phyloP scores from a whole-genome alignment of 1,284 basidiomycete genomes.

The Quambalaria eucalypti region DNA sequence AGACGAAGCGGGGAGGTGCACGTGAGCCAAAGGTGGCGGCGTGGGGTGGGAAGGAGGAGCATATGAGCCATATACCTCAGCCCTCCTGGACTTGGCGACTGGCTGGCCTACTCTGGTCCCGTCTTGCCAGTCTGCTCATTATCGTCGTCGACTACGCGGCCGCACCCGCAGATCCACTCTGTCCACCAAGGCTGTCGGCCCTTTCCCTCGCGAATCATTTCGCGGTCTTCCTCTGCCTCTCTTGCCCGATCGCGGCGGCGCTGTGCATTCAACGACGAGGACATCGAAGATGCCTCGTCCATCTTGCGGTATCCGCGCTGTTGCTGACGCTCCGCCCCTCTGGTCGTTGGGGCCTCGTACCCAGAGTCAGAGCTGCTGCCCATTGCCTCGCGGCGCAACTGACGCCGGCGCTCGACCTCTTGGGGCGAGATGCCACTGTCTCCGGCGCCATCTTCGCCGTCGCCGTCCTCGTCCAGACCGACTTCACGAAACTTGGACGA shows the following conservation, averaged over 20 bases:
- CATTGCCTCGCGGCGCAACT: not conserved
- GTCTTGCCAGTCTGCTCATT: slow-evolving; percentile 2
- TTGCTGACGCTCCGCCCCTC: not conserved
- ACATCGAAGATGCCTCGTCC: not conserved
- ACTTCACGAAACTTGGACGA: not conserved
- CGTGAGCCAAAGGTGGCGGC: no score
- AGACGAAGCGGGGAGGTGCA: no score
- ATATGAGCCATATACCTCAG: no score
- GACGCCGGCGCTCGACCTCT: not conserved
- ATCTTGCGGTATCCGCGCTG: not conserved
- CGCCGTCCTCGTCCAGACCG: not conserved
- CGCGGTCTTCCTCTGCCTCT: not conserved
- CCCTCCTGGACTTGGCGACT: no score
- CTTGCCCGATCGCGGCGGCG: not conserved
- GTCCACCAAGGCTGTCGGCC: slow-evolving; percentile 1
- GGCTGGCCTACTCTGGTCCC: not conserved
- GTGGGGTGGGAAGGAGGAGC: no score
- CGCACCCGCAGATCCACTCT: not conserved
- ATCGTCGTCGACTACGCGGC: not conserved
- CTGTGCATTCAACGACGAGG: not conserved
- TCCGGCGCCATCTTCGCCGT: not conserved
- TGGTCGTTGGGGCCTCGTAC: not conserved
- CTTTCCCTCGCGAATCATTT: not conserved
- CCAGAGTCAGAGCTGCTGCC: not conserved
- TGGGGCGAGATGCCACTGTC: not conserved